Evolutionary conservation across 805 yeast species (phyloP), one percentile per base, ranked within the genome.

Genomic region (Dipodascopsis uninucleata): DNA sequence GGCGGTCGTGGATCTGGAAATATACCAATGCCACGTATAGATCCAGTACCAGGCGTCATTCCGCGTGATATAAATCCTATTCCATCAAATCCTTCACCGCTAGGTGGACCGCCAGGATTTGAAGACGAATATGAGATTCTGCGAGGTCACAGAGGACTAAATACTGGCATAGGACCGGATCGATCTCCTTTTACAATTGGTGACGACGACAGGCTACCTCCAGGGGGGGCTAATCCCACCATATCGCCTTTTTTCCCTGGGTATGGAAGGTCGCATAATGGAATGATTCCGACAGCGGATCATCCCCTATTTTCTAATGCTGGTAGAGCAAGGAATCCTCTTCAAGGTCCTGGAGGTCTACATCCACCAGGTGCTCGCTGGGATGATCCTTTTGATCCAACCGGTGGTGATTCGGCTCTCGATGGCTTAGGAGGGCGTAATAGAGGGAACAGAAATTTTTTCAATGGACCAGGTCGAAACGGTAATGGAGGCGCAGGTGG

Each of bases 121-220:
- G 78, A 74, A 32, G 76, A 73, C 53, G 72, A 69, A 45, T 61
- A 61, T 41, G 62, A 64, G 36, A 49, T 65, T 34, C 39, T 46
- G 23, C 36, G 28, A 16, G 39, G 47, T 9, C 44, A 47, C 17
- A 33, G 52, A 32, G 29, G 26, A 3, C 45, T 50, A 4, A 49
- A 48, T 12, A 16, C 2, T n/a, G 36, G 36, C 31, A 16, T 25
- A 16, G 10, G 10, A 7, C 41, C 33, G 17, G 18, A 17, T 4
- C 49, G 56, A 9, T 31, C 57, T 17, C 53, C 55, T 17, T 51
- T 48, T n/a, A 58, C 61, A 5, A 59, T 65, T 33, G 74, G 73
- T 22, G 61, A 62, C 18, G 53, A 53, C 16, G 74, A 69, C 40
- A 43, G 68, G 24, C 53, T 62, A 33, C 74, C 74, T 8, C 68